Base-by-base conservation (phyloP, 2,329 filamentous ascomycete species). In the Rhinocladiella mackenziei region DNA sequence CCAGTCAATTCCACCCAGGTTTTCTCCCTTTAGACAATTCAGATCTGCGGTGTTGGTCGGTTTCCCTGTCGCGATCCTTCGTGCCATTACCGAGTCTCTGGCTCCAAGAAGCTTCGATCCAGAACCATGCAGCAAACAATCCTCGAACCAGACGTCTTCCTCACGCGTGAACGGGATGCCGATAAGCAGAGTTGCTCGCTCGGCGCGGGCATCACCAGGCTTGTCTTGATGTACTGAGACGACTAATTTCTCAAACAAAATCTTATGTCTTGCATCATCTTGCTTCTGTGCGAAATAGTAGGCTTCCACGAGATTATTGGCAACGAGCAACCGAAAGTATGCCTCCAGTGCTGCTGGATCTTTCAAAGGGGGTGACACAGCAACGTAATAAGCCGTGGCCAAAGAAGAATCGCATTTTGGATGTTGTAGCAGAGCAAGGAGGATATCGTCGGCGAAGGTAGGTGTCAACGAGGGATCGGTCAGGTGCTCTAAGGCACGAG, bases 371-470 rank as follows among this genome's bases (percentile, higher is more conserved):
- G 88, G 87, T 53, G 81, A 81, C 1, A 84, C 81, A 9, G 83
- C 79, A 54, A 89, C 76, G 66, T 85, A 92, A 66, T 92, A 94
- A 8, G 86, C 83, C 19, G 92, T 73, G 0, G 85, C 77, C 2
- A 89, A 72, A 18, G 69, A 74, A 56, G 78, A 77, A 59, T 87
- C 81, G 44, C 72, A 70, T 35, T 74, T 68, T 30, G 73, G 68
- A 26, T 80, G 73, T 52, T 80, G 75, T 2, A 63, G 52, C 26
- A 76, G 74, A 39, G 86, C 78, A 3, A 92, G 76, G 55, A 92
- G 74, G 39, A 94, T 89, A 50, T 94, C 85, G 65, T 92, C 86
- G 44, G 85, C 77, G 58, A 92, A 94, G 41, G 88, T 88, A 6
- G 51, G 54, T 14, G 83, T 80, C 3, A 94, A 74, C 1, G 84